Evolutionary conservation across 2,329 filamentous ascomycete genomes (phyloP).

Genomic region (Pseudocercospora musae): DNA sequence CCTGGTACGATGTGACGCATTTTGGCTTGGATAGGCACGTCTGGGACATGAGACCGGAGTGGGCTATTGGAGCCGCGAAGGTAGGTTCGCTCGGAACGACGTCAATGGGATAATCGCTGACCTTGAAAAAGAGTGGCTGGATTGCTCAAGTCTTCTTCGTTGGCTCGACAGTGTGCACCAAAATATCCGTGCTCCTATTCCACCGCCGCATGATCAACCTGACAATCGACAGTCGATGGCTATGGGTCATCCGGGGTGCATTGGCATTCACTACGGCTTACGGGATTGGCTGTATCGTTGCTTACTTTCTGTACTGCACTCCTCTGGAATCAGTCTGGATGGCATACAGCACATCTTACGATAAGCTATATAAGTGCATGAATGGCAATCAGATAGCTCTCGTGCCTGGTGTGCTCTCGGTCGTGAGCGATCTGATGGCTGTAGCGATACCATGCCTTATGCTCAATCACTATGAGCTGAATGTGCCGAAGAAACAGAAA

Average conservation of each 20-base stretch:
- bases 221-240: constrained; percentile 19
- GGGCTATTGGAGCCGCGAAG: constrained; percentile 19
- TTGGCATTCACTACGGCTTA: constrained; percentile 23
- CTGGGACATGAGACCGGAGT: constrained; percentile 23
- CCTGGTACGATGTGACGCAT: constrained; percentile 17
- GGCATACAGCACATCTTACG: constrained; percentile 15
- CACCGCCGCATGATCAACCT: constrained; percentile 26
- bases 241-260: constrained; percentile 22
- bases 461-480: constrained; percentile 22
- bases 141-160: constrained; percentile 27
- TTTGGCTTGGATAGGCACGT: constrained; percentile 24
- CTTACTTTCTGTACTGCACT: constrained; percentile 22
- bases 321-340: constrained; percentile 27
- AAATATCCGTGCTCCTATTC: constrained; percentile 30
- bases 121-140: constrained; percentile 19
- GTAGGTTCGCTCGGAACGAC: constrained; percentile 1
- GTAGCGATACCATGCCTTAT: constrained; percentile 27
- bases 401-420: constrained; percentile 19
- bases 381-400: constrained; percentile 9
- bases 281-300: constrained; percentile 19
- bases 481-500: constrained; percentile 23
- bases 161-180: constrained; percentile 22
- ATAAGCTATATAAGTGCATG: constrained; percentile 18
- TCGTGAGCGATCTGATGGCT: constrained; percentile 26
- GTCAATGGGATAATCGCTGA: background rate